These are phyloP conservation scores for Blastobotrys proliferans DNA, from an alignment of 1,139 yeast genomes.

Conservation along the genomic window DNA sequence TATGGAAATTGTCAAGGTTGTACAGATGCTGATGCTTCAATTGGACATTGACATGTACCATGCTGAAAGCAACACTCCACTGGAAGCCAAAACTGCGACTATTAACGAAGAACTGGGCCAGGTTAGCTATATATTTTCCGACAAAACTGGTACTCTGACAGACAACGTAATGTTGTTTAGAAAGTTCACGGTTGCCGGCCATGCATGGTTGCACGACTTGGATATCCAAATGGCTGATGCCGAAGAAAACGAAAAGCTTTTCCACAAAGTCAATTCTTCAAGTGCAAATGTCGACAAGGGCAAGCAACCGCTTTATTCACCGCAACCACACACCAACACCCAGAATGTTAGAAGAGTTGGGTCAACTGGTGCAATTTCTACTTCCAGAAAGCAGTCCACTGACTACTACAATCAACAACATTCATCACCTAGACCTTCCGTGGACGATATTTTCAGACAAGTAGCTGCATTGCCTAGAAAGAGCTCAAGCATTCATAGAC, in stretches of 20 bases:
- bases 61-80: conserved; percentile 77
- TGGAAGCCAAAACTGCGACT: conserved; percentile 92
- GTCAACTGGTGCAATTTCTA: conserved; percentile 9
- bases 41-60: conserved; percentile 96
- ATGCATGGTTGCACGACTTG: conserved; percentile 82
- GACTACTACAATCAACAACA: too few species aligned
- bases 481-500: conserved; percentile 21
- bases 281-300: background rate
- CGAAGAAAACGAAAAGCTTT: conserved; percentile 11
- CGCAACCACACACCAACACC: background rate
- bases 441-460: conserved; percentile 33
- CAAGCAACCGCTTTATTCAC: background rate
- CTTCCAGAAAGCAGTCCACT: too few species aligned
- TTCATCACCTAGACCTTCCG: conserved; percentile 24
- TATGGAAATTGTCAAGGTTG: conserved; percentile 88
- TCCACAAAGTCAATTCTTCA: conserved; percentile 9
- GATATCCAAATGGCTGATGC: conserved; percentile 41
- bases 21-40: conserved; percentile 76
- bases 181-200: conserved; percentile 56
- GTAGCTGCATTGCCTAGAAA: conserved; percentile 34
- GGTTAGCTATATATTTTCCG: conserved; percentile 90
- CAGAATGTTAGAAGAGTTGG: conserved; percentile 12
- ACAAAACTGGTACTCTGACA: conserved; percentile 95
- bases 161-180: conserved; percentile 37
- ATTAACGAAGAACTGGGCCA: conserved; percentile 96